Conservation (phyloP, 2,329 filamentous ascomycete genomes). For the Aspergillus latus region DNA sequence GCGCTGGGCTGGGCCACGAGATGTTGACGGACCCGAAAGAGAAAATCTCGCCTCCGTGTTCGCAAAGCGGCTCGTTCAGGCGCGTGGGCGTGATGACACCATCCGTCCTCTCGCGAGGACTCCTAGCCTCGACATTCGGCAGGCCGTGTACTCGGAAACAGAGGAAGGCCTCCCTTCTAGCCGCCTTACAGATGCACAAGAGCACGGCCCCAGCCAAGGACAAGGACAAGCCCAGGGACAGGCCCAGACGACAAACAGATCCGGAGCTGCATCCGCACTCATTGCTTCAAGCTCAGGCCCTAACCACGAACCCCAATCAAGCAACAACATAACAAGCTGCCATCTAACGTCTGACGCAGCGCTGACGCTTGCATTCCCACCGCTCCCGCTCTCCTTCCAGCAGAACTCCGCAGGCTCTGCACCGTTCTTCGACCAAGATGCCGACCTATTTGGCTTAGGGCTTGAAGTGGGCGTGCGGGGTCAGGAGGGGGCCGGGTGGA, state of each 20-base stretch:
- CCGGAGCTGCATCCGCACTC: no score
- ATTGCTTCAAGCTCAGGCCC: no score
- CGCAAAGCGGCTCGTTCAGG: conserved; percentile 21
- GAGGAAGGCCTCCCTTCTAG: conserved; percentile 1
- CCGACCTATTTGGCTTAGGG: background rate
- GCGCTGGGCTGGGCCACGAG: conserved; percentile 37
- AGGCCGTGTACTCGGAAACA: conserved; percentile 22
- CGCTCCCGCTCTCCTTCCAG: conserved; percentile 20
- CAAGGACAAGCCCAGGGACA: background rate
- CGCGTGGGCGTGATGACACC: conserved; percentile 9
- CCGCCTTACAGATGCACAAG: background rate
- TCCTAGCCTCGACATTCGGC: conserved; percentile 21
- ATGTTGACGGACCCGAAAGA: background rate
- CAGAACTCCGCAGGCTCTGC: background rate
- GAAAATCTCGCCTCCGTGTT: conserved; percentile 23
- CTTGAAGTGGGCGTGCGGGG: background rate
- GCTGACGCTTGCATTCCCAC: conserved; percentile 21
- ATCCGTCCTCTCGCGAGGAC: background rate
- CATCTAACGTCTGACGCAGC: background rate
- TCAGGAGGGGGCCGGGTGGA: no score
- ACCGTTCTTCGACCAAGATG: background rate
- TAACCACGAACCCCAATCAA: no score
- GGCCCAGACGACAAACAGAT: background rate
- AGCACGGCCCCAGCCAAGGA: background rate
- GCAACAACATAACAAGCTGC: background rate